These are phyloP conservation scores for Aureobasidium musti DNA, from an alignment of 2,329 filamentous ascomycete genomes.

Conservation along the genomic window DNA sequence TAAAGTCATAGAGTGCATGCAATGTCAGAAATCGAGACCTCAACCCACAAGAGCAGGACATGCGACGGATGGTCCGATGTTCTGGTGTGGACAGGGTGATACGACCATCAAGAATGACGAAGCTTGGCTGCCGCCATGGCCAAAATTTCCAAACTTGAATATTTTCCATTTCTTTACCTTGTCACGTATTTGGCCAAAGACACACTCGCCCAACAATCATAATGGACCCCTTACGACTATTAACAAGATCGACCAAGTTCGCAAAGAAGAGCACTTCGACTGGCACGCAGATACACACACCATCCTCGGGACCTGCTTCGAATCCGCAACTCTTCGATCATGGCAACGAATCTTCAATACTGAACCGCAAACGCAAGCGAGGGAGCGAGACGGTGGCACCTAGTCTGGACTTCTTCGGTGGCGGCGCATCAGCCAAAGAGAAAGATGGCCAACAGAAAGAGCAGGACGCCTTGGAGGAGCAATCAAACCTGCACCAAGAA, in stretches of 20 bases:
- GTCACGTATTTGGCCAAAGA: not conserved
- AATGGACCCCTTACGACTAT: slow-evolving; percentile 27
- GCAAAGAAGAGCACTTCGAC: slow-evolving; percentile 10
- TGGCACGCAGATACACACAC: not conserved
- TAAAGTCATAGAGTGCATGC: not conserved
- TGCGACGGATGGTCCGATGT: not conserved
- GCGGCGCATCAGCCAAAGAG: slow-evolving; percentile 27
- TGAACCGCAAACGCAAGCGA: slow-evolving; percentile 48
- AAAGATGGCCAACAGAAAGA: not conserved
- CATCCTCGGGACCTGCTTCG: slow-evolving; percentile 18
- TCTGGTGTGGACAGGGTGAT: not conserved
- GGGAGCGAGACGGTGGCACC: slow-evolving; percentile 38
- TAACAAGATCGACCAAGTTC: slow-evolving; percentile 25
- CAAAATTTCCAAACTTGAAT: not conserved
- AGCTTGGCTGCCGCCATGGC: not conserved
- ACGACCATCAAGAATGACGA: not conserved
- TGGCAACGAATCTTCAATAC: not conserved
- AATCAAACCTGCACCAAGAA: slow-evolving; percentile 12
- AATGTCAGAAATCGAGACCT: not conserved
- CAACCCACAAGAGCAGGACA: not conserved
- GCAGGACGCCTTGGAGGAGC: slow-evolving; percentile 28
- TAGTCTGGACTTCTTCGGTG: slow-evolving; percentile 51
- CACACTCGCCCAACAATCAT: not conserved
- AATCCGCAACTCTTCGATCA: slow-evolving; percentile 30
- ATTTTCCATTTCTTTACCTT: not conserved